Conservation (phyloP, 1,139 yeast genomes). For the Sugiyamaella novakii region DNA sequence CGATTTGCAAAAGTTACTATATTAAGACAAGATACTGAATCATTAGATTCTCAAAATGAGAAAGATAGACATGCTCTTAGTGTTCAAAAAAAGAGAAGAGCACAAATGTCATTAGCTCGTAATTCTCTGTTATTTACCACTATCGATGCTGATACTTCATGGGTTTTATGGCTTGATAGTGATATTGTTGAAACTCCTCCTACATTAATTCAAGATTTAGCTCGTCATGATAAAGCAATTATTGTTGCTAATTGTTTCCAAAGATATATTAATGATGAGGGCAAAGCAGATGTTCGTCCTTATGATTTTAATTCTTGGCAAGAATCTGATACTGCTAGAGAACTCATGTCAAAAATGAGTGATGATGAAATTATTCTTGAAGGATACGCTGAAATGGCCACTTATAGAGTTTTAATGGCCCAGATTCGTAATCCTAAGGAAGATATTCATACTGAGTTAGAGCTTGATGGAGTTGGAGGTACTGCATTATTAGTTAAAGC, state of each 20-base stretch:
- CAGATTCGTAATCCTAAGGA: conserved; percentile 71
- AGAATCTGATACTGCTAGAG: conserved; percentile 82
- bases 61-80: conserved; percentile 71
- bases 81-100: conserved; percentile 88
- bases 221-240: conserved; percentile 83
- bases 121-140: conserved; percentile 91
- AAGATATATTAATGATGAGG: conserved; percentile 61
- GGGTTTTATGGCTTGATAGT: conserved; percentile 96
- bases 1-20: conserved; percentile 81
- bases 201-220: conserved; percentile 80
- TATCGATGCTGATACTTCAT: conserved; percentile 81
- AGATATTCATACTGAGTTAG: conserved; percentile 61
- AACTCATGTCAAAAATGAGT: conserved; percentile 66
- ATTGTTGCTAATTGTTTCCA: conserved; percentile 93
- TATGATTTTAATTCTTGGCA: conserved; percentile 97
- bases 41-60: conserved; percentile 59
- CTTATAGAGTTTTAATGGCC: conserved; percentile 96
- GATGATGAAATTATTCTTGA: conserved; percentile 94
- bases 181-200: conserved; percentile 89
- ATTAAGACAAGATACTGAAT: conserved; percentile 84
- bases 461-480: conserved; percentile 93
- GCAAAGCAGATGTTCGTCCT: conserved; percentile 68
- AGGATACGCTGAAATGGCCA: conserved; percentile 86
- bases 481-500: conserved; percentile 95
- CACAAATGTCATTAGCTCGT: conserved; percentile 91